Conservation (phyloP, 495 filamentous ascomycete species). For the Trypethelium eluteriae region DNA sequence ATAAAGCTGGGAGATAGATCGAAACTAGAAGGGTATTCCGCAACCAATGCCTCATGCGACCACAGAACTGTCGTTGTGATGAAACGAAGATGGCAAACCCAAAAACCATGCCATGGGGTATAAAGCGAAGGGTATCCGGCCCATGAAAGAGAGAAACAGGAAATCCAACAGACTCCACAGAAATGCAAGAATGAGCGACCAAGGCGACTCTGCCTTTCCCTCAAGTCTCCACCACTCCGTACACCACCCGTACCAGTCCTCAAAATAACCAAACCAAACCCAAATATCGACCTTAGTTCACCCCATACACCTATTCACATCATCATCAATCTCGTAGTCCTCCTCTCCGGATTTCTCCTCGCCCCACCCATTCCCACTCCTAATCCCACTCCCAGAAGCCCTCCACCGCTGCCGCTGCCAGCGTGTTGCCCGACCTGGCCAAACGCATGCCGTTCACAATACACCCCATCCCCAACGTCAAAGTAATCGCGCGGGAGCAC, state of each 20-base stretch:
- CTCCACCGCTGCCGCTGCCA: not conserved
- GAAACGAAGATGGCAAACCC: not conserved
- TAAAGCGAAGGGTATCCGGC: constrained; percentile 7
- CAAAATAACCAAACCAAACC: too few species aligned
- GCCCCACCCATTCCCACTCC: constrained; percentile 7
- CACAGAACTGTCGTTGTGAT: not conserved
- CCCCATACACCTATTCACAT: constrained; percentile 11
- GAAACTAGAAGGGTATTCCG: too few species aligned
- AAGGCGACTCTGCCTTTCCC: too few species aligned
- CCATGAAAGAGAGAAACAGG: not conserved
- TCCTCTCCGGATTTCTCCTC: constrained; percentile 20
- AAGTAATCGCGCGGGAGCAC: constrained; percentile 47
- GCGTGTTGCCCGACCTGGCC: constrained; percentile 15
- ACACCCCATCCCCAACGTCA: constrained; percentile 57
- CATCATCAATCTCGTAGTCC: constrained; percentile 28
- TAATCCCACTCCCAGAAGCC: constrained; percentile 4
- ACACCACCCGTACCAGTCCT: too few species aligned
- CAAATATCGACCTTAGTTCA: too few species aligned
- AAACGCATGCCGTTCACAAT: constrained; percentile 82
- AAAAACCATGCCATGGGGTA: constrained; percentile 2
- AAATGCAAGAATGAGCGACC: not conserved
- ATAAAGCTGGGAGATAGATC: too few species aligned
- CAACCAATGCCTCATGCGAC: not conserved
- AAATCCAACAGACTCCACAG: not conserved
- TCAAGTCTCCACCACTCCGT: too few species aligned